Evolutionary conservation across 257 asterid genomes (phyloP).

Genomic region (Solanum dulcamara): DNA sequence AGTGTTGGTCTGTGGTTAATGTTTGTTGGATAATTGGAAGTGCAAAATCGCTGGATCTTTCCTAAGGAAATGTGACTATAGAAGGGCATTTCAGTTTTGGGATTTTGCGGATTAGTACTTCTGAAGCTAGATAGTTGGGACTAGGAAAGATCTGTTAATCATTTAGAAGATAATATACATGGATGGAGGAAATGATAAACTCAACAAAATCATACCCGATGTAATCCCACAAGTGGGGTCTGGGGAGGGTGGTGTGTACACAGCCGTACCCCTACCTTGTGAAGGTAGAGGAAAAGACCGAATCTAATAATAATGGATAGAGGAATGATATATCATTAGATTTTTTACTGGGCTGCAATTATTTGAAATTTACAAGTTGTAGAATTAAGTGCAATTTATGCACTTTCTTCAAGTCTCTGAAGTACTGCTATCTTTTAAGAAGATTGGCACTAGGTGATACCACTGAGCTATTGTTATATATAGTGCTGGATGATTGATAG

Average conservation of each 20-base stretch:
- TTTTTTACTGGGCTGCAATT: background rate
- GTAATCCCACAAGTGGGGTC: background rate
- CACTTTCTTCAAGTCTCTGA: background rate
- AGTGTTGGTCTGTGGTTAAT: background rate
- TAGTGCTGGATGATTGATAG: background rate
- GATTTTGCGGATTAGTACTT: background rate
- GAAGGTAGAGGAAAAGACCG: background rate
- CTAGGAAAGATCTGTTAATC: background rate
- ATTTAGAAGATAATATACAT: background rate
- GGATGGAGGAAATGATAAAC: background rate
- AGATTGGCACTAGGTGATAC: background rate
- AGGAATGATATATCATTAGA: background rate
- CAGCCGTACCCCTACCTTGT: background rate
- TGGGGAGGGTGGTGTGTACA: background rate
- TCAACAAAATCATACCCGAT: background rate
- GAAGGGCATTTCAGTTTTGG: background rate
- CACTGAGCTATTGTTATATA: background rate
- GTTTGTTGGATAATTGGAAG: background rate
- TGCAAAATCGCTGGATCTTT: background rate
- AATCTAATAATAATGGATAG: background rate
- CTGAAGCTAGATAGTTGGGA: background rate
- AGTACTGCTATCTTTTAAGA: background rate
- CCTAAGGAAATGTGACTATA: background rate
- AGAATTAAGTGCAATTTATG: background rate
- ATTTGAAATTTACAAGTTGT: background rate